Conservation (phyloP, 129 eudicot species). For the Flaveria brownii region DNA sequence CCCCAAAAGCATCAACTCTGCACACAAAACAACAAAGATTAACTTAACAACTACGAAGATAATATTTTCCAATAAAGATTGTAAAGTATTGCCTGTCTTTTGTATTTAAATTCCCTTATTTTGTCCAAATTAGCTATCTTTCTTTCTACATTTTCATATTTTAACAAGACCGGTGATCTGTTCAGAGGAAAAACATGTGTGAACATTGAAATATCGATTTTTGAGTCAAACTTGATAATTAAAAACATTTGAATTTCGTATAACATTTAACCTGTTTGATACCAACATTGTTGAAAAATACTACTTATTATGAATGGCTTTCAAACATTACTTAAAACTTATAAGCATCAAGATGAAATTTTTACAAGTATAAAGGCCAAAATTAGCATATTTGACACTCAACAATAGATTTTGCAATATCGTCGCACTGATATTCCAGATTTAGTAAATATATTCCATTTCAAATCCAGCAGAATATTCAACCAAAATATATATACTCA, state of each 20-base stretch:
- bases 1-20: conserved; percentile 84
- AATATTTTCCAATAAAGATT: background rate
- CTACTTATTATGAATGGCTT: background rate
- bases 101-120: background rate
- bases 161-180: background rate
- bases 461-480: background rate
- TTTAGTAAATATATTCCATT: background rate
- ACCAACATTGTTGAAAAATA: background rate
- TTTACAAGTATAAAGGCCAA: background rate
- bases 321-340: background rate
- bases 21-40: conserved; percentile 11
- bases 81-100: background rate
- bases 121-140: background rate
- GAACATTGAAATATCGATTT: background rate
- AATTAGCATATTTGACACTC: conserved; percentile 2
- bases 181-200: background rate
- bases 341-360: background rate
- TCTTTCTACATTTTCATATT: background rate
- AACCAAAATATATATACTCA: background rate
- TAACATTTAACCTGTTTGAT: background rate
- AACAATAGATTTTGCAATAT: background rate
- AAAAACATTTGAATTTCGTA: background rate
- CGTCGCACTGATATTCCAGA: background rate
- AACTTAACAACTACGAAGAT: background rate
- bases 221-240: background rate